These are phyloP conservation scores for Penicillium desertorum DNA, from an alignment of 495 filamentous ascomycete species.

Conservation along the genomic window DNA sequence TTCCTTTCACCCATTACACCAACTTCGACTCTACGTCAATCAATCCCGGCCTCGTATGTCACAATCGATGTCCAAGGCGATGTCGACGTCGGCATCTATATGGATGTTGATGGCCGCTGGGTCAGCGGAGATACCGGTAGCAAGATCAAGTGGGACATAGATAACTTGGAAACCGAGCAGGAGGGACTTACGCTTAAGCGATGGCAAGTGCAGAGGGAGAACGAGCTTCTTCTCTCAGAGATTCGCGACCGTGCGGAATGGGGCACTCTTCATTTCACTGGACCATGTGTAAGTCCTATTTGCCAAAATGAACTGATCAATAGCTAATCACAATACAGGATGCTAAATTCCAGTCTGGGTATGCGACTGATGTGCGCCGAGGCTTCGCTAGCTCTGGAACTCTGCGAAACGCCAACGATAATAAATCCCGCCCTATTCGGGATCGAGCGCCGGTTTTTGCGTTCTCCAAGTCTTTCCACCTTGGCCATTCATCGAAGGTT, in stretches of 20 bases:
- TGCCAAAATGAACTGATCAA: background rate
- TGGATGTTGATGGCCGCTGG: conserved; percentile 90
- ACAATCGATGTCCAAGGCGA: conserved; percentile 70
- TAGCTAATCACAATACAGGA: conserved; percentile 40
- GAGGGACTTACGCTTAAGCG: conserved; percentile 48
- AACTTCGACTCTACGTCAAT: conserved; percentile 86
- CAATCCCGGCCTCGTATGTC: conserved; percentile 84
- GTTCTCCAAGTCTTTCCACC: conserved; percentile 78
- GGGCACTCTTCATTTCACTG: conserved; percentile 81
- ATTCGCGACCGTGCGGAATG: conserved; percentile 78
- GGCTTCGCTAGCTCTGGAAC: conserved; percentile 69
- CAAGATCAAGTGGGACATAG: conserved; percentile 67
- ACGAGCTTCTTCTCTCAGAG: conserved; percentile 73
- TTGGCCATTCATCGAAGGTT: conserved; percentile 29
- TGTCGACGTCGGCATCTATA: conserved; percentile 75
- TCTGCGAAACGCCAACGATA: conserved; percentile 65
- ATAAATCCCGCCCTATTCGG: conserved; percentile 66
- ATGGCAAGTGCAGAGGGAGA: conserved; percentile 63
- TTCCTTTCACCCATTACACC: conserved; percentile 94
- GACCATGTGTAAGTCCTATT: conserved; percentile 52
- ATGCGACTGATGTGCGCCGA: conserved; percentile 65
- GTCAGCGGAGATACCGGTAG: conserved; percentile 71
- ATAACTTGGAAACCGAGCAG: conserved; percentile 31
- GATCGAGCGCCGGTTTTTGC: conserved; percentile 90
- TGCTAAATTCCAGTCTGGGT: conserved; percentile 67